Percentiles rank a stretch among this genome's conserved stretches.
These are phyloP conservation scores for Sedum album DNA, from an alignment of 164 flowering plant genomes.

Conservation along the genomic window DNA sequence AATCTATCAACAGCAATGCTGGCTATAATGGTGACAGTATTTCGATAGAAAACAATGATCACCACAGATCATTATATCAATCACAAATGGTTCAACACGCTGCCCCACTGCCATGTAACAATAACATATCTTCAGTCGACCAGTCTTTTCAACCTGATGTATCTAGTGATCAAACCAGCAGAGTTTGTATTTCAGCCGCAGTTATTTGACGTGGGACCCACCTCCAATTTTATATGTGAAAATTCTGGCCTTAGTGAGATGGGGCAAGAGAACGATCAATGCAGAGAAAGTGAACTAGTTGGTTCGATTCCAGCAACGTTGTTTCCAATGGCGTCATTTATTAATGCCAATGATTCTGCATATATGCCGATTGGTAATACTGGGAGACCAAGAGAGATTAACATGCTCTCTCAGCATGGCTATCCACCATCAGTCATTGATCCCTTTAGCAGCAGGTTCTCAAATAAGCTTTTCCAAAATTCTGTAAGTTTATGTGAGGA, in stretches of 20 bases:
- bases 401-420: slow-evolving; percentile 3
- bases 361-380: neutral
- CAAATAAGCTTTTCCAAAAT: neutral
- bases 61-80: slow-evolving; percentile 3
- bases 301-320: neutral
- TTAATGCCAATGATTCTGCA: neutral
- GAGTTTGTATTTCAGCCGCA: neutral
- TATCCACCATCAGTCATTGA: slow-evolving; percentile 1
- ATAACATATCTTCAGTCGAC: slow-evolving; percentile 19
- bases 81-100: slow-evolving; percentile 23
- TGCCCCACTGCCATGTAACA: slow-evolving; percentile 16
- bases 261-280: neutral
- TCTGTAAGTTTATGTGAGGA: neutral
- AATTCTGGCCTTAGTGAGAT: neutral
- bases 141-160: neutral
- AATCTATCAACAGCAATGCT: neutral
- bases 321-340: neutral
- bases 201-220: neutral
- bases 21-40: neutral
- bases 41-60: neutral
- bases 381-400: slow-evolving; percentile 2
- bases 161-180: neutral
- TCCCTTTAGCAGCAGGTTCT: neutral
- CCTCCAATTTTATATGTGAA: neutral
- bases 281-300: neutral